A percentile compares a stretch with the other conserved stretches of the same genome.
Evolutionary conservation across 2,329 filamentous ascomycete genomes (phyloP).

Genomic region (Apiospora pterosperma): DNA sequence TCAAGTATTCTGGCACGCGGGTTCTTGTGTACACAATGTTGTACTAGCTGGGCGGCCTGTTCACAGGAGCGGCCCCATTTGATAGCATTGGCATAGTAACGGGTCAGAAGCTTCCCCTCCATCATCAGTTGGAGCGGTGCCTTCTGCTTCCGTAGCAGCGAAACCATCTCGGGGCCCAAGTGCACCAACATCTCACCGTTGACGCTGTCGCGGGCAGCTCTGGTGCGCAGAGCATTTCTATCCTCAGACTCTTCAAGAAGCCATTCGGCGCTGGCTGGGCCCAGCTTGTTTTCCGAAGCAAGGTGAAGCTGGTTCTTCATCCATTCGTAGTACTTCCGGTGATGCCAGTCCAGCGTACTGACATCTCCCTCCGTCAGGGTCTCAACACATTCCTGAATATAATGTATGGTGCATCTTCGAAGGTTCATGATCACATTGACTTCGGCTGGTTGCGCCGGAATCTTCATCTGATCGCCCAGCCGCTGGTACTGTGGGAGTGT

Average conservation of each 20-base stretch:
- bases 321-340: conserved; percentile 6
- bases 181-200: background rate
- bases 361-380: background rate
- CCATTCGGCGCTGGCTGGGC: background rate
- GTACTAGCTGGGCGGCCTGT: conserved; percentile 1
- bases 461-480: background rate
- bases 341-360: background rate
- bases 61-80: conserved; percentile 17
- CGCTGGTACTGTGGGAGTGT: background rate
- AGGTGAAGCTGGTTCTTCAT: conserved; percentile 2
- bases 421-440: background rate
- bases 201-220: background rate
- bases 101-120: conserved; percentile 23
- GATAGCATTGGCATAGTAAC: conserved; percentile 28
- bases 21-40: background rate
- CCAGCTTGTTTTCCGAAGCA: background rate
- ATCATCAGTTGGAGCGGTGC: conserved; percentile 27
- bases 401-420: background rate
- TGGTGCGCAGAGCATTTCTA: background rate
- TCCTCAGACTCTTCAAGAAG: background rate
- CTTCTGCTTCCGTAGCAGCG: conserved; percentile 24
- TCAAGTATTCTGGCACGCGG: conserved; percentile 9
- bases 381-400: background rate
- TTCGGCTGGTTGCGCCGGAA: background rate
- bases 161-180: conserved; percentile 23